Conservation (phyloP, 2,329 filamentous ascomycete species). For the Albifimbria verrucaria region DNA sequence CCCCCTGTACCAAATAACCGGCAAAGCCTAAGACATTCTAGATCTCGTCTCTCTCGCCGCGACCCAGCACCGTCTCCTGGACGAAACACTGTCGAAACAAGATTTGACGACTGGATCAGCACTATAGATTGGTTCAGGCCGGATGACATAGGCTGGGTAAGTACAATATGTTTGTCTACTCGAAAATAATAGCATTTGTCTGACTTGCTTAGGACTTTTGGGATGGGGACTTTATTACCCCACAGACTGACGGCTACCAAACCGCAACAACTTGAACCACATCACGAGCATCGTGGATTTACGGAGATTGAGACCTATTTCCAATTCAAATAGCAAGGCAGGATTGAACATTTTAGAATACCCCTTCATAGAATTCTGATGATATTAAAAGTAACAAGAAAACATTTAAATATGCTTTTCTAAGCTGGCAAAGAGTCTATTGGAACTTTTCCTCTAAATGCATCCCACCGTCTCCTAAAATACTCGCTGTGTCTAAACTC, state of each 20-base stretch:
- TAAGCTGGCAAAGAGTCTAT: too few species aligned
- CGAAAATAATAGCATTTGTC: not conserved
- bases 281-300: not conserved
- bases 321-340: too few species aligned
- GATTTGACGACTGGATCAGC: constrained; percentile 12
- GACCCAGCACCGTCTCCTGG: not conserved
- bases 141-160: constrained; percentile 12
- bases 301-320: not conserved
- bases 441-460: too few species aligned
- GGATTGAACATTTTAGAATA: too few species aligned
- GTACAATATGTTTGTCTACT: not conserved
- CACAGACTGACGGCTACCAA: not conserved
- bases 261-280: not conserved
- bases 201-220: constrained; percentile 8
- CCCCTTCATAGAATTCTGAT: too few species aligned
- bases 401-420: too few species aligned
- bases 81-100: constrained; percentile 4
- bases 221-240: constrained; percentile 7
- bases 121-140: constrained; percentile 14
- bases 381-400: too few species aligned
- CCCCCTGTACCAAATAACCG: not conserved
- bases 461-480: too few species aligned
- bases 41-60: constrained; percentile 5
- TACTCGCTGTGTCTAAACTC: too few species aligned
- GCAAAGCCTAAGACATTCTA: too few species aligned